Evolutionary conservation across 305 asterid genomes (phyloP), one percentile per base, ranked within the genome.

Genomic region (Fraxinus paxiana): DNA sequence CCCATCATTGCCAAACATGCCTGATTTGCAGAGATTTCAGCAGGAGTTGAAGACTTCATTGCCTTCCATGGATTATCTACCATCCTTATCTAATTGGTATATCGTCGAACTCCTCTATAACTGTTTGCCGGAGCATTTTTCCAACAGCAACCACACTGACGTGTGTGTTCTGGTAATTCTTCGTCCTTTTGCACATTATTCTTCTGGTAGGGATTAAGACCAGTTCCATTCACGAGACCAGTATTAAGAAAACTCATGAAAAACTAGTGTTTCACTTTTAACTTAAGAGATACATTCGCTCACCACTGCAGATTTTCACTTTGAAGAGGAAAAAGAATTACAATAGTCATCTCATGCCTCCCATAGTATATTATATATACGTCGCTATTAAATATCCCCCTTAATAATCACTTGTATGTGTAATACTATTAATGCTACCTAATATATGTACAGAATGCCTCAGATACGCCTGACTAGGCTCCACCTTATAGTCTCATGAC

Each of bases 1-100:
- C 63, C 97, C 98, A 80, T 92, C 97, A 78, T 84, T 96, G 86
- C 91, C 92, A 26, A 88, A 92, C 80, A 88, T 94, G 93, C 92
- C 97, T 20, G 95, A 92, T 85, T 81, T 94, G 83, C 95, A 91
- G 76, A 87, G 79, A 82, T 83, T 90, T 75, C 89, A 88, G 31
- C 91, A 88, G 79, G 97, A 90, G 73, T 79, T 91, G 82, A 86
- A 73, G 79, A 86, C 90, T 51, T 89, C 97, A 79, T 69, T 88
- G 79, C 85, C 85, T 81, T 92, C 91, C 34, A 85, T 91, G 88
- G 90, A 90, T 80, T 85, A 82, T 81, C 84, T 69, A 30, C 75
- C 90, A 15, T 90, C 97, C 63, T 83, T 89, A 75, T 91, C 98
- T 73, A 92, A 87, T 79, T 93, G 97, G 98, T 95, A 90, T 83